These are phyloP conservation scores for Sphaerosporella brunnea DNA, from an alignment of 495 filamentous ascomycete species.

Conservation along the genomic window DNA sequence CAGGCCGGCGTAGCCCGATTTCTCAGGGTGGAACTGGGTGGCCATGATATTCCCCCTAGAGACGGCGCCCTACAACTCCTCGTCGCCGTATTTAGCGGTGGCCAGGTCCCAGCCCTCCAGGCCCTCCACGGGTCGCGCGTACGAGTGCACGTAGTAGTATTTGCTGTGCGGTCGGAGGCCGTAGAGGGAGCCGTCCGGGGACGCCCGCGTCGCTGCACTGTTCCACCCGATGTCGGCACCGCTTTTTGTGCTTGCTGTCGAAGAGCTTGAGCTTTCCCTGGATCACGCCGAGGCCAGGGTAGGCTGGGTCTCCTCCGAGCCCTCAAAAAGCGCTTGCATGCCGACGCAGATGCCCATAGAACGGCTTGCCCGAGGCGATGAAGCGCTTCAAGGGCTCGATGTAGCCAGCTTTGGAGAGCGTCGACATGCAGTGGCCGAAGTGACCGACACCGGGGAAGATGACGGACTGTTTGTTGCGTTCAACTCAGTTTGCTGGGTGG, in stretches of 20 bases:
- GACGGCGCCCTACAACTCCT: slow-evolving; percentile 83
- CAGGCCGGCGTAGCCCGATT: slow-evolving; percentile 78
- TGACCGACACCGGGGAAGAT: slow-evolving; percentile 94
- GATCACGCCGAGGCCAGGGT: slow-evolving; percentile 57
- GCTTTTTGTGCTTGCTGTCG: slow-evolving; percentile 54
- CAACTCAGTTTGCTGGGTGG: slow-evolving; percentile 2
- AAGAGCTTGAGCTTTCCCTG: slow-evolving; percentile 57
- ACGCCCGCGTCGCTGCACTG: slow-evolving; percentile 40
- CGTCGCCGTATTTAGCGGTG: slow-evolving; percentile 67
- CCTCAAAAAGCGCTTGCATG: slow-evolving; percentile 71
- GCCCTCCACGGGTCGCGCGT: slow-evolving; percentile 66
- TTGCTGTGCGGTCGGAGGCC: slow-evolving; percentile 64
- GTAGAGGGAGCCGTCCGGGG: slow-evolving; percentile 37
- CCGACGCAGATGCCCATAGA: slow-evolving; percentile 98
- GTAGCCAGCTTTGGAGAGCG: slow-evolving; percentile 63
- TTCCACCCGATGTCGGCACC: slow-evolving; percentile 99
- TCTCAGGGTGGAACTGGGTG: slow-evolving; percentile 95
- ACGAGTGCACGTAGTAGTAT: slow-evolving; percentile 97
- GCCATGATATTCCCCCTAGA: slow-evolving; percentile 69
- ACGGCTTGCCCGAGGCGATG: slow-evolving; percentile 75
- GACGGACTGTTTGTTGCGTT: too few relatives aligned
- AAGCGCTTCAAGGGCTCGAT: slow-evolving; percentile 59
- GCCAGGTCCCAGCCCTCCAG: slow-evolving; percentile 73
- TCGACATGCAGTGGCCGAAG: slow-evolving; percentile 85
- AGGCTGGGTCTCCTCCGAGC: slow-evolving; percentile 57